Base-by-base conservation (phyloP, 2,329 filamentous ascomycete genomes). In the Colletotrichum musicola region DNA sequence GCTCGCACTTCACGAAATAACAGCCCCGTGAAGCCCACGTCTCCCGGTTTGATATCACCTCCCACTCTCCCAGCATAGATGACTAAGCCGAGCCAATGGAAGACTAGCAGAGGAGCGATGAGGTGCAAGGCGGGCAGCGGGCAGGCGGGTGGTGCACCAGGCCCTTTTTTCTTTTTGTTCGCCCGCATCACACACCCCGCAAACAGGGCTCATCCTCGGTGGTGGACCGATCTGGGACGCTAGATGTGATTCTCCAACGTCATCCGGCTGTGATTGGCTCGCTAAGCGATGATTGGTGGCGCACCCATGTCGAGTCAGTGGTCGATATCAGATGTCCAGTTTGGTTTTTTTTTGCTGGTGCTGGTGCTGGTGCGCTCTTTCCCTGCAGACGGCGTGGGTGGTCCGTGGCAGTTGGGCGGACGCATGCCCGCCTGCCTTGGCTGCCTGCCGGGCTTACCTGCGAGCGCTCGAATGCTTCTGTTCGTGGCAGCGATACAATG, bases 321-420 rank as follows among this genome's bases (percentile, higher is more conserved):
- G 64, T 71, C 72, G 74, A 80, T 80, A 80, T 80, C 78, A 80
- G 76, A 79, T 75, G 77, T 71, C 71, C 59, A 54, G 70, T 72
- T 75, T 35, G 58, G 60, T 69, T 69, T 56, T 54, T 64, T 59
- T 59, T n/a, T 46, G 6, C 46, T 46, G 9, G 42, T 46, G 42
- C 46, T 22, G 46, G 16, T 18, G 18, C 13, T 22, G 4, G 18
- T 20, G 22, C 16, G 16, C 44, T 18, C 16, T 20, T 49, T 49
- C 10, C n/a, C 9, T 49, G 20, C 46, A 20, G 20, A n/a, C 22
- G 46, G 16, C 16, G 16, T 46, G 44, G 46, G 46, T 49, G n/a
- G 46, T 49, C 46, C 40, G 40, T 42, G 40, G 47, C 22, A 51
- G 20, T 2, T 35, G 30, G 30, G 30, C 25, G 47, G 47, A 18